Conservation (phyloP, 495 filamentous ascomycete species). For the Lasiosphaeriaceae sp. region DNA sequence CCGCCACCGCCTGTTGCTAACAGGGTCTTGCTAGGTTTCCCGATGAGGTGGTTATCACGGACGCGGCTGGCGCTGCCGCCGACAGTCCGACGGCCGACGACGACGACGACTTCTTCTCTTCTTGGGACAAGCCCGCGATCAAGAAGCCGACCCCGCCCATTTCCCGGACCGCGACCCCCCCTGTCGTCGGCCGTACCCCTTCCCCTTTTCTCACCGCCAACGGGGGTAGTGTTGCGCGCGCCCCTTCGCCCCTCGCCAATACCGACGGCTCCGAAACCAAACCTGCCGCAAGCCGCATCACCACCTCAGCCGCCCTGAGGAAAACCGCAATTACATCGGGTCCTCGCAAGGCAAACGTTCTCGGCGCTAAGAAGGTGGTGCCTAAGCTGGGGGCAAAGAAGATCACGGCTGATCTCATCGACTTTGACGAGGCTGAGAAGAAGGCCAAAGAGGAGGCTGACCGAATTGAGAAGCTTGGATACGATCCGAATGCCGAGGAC, state of each 20-base stretch:
- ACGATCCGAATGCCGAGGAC: slow-evolving; percentile 86
- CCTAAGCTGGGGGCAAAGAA: slow-evolving; percentile 95
- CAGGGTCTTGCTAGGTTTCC: slow-evolving; percentile 58
- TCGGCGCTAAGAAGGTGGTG: slow-evolving; percentile 91
- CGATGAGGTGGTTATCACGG: slow-evolving; percentile 79
- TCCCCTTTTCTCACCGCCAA: slow-evolving; percentile 79
- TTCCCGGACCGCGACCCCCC: slow-evolving; percentile 85
- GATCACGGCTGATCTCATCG: slow-evolving; percentile 69
- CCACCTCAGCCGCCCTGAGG: slow-evolving; percentile 68
- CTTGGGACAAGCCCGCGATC: slow-evolving; percentile 96
- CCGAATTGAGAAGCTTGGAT: slow-evolving; percentile 95
- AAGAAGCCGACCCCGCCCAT: slow-evolving; percentile 94
- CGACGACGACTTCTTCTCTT: slow-evolving; percentile 96
- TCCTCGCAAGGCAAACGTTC: slow-evolving; percentile 74
- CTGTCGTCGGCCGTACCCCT: slow-evolving; percentile 73
- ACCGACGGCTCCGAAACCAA: slow-evolving; percentile 50
- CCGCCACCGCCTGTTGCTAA: slow-evolving; percentile 10
- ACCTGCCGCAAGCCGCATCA: slow-evolving; percentile 59
- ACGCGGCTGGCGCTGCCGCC: slow-evolving; percentile 61
- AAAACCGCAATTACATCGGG: slow-evolving; percentile 58
- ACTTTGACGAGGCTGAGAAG: slow-evolving; percentile 95
- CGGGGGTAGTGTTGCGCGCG: slow-evolving; percentile 64
- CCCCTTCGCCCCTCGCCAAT: slow-evolving; percentile 75
- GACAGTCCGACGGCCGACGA: slow-evolving; percentile 73
- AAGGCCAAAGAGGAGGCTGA: slow-evolving; percentile 98